These are phyloP conservation scores for Boletus bicolor DNA, from an alignment of 768 basidiomycete species.

Conservation along the genomic window DNA sequence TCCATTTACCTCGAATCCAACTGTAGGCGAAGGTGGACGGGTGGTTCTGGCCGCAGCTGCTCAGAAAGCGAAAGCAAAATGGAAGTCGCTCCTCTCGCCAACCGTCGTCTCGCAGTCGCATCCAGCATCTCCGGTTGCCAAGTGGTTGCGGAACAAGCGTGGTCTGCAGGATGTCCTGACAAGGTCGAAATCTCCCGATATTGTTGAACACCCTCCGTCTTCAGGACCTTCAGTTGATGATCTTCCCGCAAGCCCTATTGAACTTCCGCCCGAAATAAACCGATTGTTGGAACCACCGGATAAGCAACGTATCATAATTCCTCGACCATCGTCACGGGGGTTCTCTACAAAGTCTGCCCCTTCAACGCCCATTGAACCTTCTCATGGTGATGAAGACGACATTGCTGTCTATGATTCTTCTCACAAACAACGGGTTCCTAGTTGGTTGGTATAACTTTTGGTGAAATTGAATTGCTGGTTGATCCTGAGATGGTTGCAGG, in stretches of 20 bases:
- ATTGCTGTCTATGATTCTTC: constrained; percentile 80
- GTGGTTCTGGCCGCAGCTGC: constrained; percentile 41
- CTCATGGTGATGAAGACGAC: constrained; percentile 40
- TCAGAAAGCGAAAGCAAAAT: constrained; percentile 55
- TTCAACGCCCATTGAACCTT: constrained; percentile 35
- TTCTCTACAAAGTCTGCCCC: constrained; percentile 30
- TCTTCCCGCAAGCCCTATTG: constrained; percentile 20
- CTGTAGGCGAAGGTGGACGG: constrained; percentile 34
- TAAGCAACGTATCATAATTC: constrained; percentile 21
- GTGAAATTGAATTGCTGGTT: not conserved
- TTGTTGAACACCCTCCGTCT: constrained; percentile 26
- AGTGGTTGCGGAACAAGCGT: constrained; percentile 31
- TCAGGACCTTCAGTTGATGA: constrained; percentile 26
- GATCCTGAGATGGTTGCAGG: constrained; percentile 38
- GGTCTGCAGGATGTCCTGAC: constrained; percentile 7
- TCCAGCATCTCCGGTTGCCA: constrained; percentile 25
- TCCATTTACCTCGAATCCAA: constrained; percentile 24
- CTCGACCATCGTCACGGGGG: constrained; percentile 27
- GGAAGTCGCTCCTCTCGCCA: constrained; percentile 46
- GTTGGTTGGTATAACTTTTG: constrained; percentile 54
- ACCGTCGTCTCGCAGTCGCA: constrained; percentile 28
- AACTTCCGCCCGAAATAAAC: constrained; percentile 5
- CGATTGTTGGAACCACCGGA: constrained; percentile 19
- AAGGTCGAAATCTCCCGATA: constrained; percentile 23
- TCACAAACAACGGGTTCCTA: constrained; percentile 76